These are phyloP conservation scores for Debaryomyces sp. DNA, from an alignment of 1,139 yeast genomes.

Conservation along the genomic window DNA sequence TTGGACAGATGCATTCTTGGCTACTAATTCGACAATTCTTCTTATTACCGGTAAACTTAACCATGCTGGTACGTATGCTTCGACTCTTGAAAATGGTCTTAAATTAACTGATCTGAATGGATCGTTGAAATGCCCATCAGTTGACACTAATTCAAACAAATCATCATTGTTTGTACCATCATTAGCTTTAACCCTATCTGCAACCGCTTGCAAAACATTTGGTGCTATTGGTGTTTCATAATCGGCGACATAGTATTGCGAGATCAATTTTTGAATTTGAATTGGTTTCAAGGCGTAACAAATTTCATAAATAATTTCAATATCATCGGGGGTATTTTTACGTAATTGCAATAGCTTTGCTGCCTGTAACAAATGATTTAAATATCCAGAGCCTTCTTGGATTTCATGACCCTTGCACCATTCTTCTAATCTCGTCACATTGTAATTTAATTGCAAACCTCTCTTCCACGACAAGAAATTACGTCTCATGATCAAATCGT, in stretches of 20 bases:
- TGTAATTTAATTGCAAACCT: conserved; percentile 94
- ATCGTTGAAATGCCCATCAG: conserved; percentile 84
- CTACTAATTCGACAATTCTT: conserved; percentile 86
- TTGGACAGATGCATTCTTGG: conserved; percentile 68
- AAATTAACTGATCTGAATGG: conserved; percentile 86
- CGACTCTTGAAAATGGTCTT: conserved; percentile 85
- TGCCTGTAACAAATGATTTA: conserved; percentile 90
- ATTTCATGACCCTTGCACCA: conserved; percentile 98
- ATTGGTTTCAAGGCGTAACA: conserved; percentile 93
- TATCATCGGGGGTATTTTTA: conserved; percentile 87
- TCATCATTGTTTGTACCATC: conserved; percentile 62
- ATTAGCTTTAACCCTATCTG: conserved; percentile 75
- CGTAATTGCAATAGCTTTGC: conserved; percentile 91
- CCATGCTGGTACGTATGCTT: conserved; percentile 97
- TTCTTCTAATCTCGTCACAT: conserved; percentile 94
- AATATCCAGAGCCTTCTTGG: conserved; percentile 84
- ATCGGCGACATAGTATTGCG: conserved; percentile 90
- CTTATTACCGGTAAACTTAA: conserved; percentile 86
- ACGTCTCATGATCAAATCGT: conserved; percentile 93
- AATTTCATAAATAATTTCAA: conserved; percentile 89
- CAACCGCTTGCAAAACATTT: conserved; percentile 79
- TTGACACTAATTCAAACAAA: conserved; percentile 66
- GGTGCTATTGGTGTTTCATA: conserved; percentile 94
- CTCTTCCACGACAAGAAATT: conserved; percentile 97
- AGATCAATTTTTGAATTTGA: conserved; percentile 88